Base-by-base conservation (phyloP, 441 rosid genomes). In the Biscutella laevigata region DNA sequence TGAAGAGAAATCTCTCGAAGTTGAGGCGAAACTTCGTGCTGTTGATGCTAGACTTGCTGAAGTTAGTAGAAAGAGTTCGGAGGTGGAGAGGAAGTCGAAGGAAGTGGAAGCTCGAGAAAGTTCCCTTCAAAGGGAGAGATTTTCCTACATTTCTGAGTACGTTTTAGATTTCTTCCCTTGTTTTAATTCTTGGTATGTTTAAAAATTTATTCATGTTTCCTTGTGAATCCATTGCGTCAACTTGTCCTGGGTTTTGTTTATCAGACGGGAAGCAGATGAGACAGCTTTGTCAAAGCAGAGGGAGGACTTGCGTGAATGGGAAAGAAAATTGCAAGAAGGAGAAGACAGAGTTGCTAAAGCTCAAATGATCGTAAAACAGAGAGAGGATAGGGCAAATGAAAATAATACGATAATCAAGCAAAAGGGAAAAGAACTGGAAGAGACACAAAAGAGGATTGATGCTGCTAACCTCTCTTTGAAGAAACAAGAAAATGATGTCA, bases 21-120 rank as follows among this genome's bases (percentile, higher is more conserved):
- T 88, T 26, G 95, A 86, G 70, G 81, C 74, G 7, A 92, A 88
- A 73, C 52, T 84, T 53, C 84, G 75, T 27, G 83, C 94, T 66
- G 88, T 75, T 20, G 97, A 88, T 77, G 97, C 97, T 28, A 86
- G 70, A 67, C 80, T 92, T 73, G 99, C 99, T 41, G 99, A 92
- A 77, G 77, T 82, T 56, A 84, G 78, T 65, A 78, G 99, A 61
- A 92, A 80, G 74, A 82, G 76, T 55, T 82, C 95, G 7, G 95
- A 88, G 59, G 64, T 78, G 13, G 92, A 79, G 53, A 81, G 95
- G 77, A 92, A 84, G 64, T 71, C 67, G 7, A 78, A 71, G n/a
- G 99, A 92, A 62, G 47, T 88, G 65, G 97, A 88, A 57, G 71
- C 80, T 66, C 75, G 81, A 38, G 95, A 82, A 74, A 71, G 74